Percentiles rank a stretch among this genome's conserved stretches.
These are phyloP conservation scores for Protostelium mycophagum DNA, from an alignment of 78 protist species.

Conservation along the genomic window DNA sequence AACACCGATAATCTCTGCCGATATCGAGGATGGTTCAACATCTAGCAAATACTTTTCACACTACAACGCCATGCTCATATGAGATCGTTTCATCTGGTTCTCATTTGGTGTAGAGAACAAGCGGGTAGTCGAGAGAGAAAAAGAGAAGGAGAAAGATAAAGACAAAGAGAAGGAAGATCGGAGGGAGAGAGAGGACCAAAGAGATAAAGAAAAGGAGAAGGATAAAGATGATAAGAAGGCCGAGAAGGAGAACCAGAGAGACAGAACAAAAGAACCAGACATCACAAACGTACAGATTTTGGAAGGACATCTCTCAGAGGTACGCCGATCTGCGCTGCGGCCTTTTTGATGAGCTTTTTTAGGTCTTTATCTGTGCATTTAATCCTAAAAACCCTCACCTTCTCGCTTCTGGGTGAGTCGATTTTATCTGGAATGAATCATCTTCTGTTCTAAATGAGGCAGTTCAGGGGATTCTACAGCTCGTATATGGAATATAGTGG, in stretches of 20 bases:
- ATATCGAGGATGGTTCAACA: too few species aligned
- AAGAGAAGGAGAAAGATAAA: neutral
- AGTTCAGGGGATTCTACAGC: slow-evolving; percentile 90
- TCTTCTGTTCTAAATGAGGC: slow-evolving; percentile 23
- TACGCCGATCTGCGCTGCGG: neutral
- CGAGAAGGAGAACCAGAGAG: slow-evolving; percentile 3
- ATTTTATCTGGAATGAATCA: slow-evolving; percentile 42
- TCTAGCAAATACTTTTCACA: too few species aligned
- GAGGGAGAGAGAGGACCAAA: slow-evolving; percentile 9
- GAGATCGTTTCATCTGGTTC: too few species aligned
- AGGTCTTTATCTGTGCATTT: slow-evolving; percentile 86
- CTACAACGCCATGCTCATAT: too few species aligned
- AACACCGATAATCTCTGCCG: neutral
- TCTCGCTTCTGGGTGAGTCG: slow-evolving; percentile 29
- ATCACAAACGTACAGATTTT: neutral
- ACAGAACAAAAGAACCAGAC: neutral
- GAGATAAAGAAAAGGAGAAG: slow-evolving; percentile 20
- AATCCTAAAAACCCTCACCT: slow-evolving; percentile 18
- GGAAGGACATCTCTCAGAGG: neutral
- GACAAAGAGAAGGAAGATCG: slow-evolving; percentile 21
- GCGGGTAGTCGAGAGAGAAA: neutral
- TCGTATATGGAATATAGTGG: slow-evolving; percentile 75
- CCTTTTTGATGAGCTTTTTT: slow-evolving; percentile 9
- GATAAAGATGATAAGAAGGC: slow-evolving; percentile 4
- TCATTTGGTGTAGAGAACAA: too few species aligned